These are phyloP conservation scores for Colletotrichum siamense DNA, from an alignment of 2,329 filamentous ascomycete genomes.

Conservation along the genomic window DNA sequence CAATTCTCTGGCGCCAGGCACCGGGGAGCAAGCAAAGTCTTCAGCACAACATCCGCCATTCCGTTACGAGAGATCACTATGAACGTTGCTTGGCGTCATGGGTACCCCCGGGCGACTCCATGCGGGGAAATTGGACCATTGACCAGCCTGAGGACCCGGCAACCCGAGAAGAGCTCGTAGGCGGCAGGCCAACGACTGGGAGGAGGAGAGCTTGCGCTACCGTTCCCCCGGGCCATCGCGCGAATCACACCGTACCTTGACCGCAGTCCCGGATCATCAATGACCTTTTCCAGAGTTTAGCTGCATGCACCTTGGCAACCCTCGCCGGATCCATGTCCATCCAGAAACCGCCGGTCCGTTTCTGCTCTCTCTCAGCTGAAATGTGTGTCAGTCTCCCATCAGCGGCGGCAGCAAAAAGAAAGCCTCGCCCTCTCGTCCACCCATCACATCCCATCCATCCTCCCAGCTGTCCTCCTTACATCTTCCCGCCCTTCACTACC, in stretches of 20 bases:
- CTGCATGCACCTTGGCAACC: not conserved
- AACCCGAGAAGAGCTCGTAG: not conserved
- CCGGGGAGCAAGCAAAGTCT: not conserved
- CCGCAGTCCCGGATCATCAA: slow-evolving; percentile 6
- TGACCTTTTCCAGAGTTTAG: not conserved
- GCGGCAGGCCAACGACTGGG: not conserved
- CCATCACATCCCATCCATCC: not conserved
- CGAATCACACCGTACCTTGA: not conserved
- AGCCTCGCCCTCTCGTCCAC: not conserved
- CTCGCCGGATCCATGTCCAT: not conserved
- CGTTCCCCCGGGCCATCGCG: not conserved
- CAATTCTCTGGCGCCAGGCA: not conserved
- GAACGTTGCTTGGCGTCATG: not conserved
- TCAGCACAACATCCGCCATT: not conserved
- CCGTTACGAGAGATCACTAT: not conserved
- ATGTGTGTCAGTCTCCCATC: not conserved
- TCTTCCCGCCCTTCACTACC: not conserved
- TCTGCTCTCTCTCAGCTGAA: not conserved
- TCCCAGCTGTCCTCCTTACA: not conserved
- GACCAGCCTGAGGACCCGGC: not conserved
- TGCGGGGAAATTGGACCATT: slow-evolving; percentile 11
- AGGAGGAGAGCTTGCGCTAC: not conserved
- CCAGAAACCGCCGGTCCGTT: not conserved
- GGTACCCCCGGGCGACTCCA: not conserved
- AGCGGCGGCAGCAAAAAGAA: not conserved